Evolutionary conservation across 176 grass and related monocot species (phyloP).

Genomic region (Dactylis glomerata): DNA sequence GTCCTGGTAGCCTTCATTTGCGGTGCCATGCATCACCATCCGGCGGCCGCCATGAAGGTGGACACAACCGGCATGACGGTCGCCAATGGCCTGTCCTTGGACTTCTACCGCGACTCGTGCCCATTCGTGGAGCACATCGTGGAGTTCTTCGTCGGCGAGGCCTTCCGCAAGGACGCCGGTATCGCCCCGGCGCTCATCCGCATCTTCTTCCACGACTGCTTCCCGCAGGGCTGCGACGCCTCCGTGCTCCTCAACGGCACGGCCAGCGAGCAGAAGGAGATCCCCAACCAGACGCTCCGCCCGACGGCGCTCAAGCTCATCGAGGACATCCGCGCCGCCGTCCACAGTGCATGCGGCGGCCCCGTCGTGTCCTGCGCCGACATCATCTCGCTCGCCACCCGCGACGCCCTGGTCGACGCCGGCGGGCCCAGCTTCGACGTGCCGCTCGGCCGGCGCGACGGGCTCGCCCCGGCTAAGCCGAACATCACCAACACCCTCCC

Average conservation of each 20-base stretch:
- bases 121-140: conserved; percentile 32
- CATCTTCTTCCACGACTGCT: conserved; percentile 66
- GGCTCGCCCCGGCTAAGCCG: not conserved
- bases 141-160: not conserved
- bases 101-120: conserved; percentile 42
- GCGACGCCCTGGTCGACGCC: conserved; percentile 42
- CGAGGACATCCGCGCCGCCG: conserved; percentile 37
- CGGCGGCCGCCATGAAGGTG: not conserved
- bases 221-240: conserved; percentile 59
- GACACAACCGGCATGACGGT: not conserved
- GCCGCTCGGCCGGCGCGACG: conserved; percentile 42
- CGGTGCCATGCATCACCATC: not conserved
- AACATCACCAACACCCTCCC: not conserved
- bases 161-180: conserved; percentile 27
- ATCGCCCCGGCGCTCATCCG: conserved; percentile 49
- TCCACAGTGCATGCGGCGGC: conserved; percentile 34
- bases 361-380: conserved; percentile 49
- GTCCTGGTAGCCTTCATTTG: not conserved
- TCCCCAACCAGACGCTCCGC: conserved; percentile 36
- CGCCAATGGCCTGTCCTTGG: conserved; percentile 4
- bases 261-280: conserved; percentile 3
- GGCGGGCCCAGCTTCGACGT: conserved; percentile 33
- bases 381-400: conserved; percentile 41
- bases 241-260: conserved; percentile 31
- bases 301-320: conserved; percentile 26